Base-by-base conservation (phyloP, 768 basidiomycete genomes). In the Jaapia argillacea region DNA sequence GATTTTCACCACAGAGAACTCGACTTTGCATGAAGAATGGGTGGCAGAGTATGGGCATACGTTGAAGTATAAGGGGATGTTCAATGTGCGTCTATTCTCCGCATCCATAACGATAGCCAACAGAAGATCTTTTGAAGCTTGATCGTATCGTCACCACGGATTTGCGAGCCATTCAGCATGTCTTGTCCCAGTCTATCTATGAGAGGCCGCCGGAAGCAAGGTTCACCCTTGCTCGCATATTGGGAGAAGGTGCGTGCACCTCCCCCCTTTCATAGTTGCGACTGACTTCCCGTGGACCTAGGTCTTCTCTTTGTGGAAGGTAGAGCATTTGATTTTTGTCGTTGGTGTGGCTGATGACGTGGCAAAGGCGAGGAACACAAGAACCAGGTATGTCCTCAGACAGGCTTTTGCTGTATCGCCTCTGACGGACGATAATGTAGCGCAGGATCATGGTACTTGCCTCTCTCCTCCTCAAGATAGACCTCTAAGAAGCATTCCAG, bases 131-230 rank as follows among this genome's bases (percentile, higher is more conserved):
- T 25, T 4, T 20, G n/a, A 10, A 51, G 49, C 1, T 20, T 13
- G 45, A 51, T 7, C 54, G 62, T 28, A 52, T 66, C 36, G 47
- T 58, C 42, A 59, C 64, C 4, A 46, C 56, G 16, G 68, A 70
- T 48, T 55, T 64, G 2, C 48, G 53, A 6, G 66, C 65, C 1
- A 27, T 66, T 13, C 46, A 53, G 3, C 58, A 66, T 40, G 54
- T 68, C 26, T 50, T 69, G 6, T 42, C 49, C 5, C 54, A 66
- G 31, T 28, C 54, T 12, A 51, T 62, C 35, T 62, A 55, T 40
- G 59, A 55, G 12, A 70, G 69, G 51, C 56, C 67, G 2, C 53
- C 51, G 5, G 1, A 46, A 16, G 18, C 51, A 13, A 39, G 41
- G 23, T 36, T 39, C 10, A 41, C 28, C 5, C 44, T 56, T 1